A percentile compares a stretch with the other conserved stretches of the same genome.
phyloP scores from a whole-genome alignment of 768 basidiomycete genomes.

The Boletus rufocinnamomeus region DNA sequence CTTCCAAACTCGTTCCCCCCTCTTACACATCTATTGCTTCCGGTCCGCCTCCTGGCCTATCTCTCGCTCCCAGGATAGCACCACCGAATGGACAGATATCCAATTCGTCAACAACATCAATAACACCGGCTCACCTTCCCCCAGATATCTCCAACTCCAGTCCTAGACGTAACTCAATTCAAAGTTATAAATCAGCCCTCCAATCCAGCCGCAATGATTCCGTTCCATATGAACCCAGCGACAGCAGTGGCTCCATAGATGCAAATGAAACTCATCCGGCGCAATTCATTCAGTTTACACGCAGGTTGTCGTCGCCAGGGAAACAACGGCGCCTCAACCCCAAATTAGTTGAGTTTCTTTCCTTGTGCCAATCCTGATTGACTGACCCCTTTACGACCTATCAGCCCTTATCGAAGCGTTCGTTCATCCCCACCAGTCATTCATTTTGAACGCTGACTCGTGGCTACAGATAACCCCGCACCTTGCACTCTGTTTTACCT shows the following conservation, averaged over 20 bases:
- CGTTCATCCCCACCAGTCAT: conserved; percentile 30
- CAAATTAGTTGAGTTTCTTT: conserved; percentile 46
- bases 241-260: conserved; percentile 49
- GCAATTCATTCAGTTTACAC: conserved; percentile 30
- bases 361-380: conserved; percentile 14
- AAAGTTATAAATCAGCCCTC: conserved; percentile 46
- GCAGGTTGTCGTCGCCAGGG: conserved; percentile 36
- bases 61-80: conserved; percentile 17
- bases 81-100: conserved; percentile 8
- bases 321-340: conserved; percentile 49
- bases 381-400: conserved; percentile 19
- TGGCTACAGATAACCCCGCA: conserved; percentile 51
- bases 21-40: conserved; percentile 30
- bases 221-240: conserved; percentile 46
- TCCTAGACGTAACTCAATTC: conserved; percentile 29
- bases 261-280: conserved; percentile 37
- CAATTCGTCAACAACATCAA: conserved; percentile 17
- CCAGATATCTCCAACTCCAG: conserved; percentile 17
- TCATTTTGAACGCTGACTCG: neutral
- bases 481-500: conserved; percentile 71
- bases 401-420: conserved; percentile 64
- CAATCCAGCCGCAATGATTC: conserved; percentile 26
- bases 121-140: conserved; percentile 1
- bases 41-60: conserved; percentile 29
- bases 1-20: conserved; percentile 48